These are phyloP conservation scores for Anisodus acutangulus DNA, from an alignment of 257 asterid genomes.

Conservation along the genomic window DNA sequence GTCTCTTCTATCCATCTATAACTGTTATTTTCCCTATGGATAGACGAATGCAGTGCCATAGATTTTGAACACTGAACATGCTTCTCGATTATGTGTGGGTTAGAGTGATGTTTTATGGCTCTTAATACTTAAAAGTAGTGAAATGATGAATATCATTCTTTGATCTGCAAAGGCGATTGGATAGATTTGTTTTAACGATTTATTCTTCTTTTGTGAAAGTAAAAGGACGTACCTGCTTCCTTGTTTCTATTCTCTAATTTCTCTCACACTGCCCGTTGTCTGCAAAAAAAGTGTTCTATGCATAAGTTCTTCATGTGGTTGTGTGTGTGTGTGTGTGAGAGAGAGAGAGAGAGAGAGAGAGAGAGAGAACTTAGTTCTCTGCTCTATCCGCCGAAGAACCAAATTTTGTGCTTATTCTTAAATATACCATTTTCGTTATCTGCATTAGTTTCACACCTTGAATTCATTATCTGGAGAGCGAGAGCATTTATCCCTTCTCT, in stretches of 20 bases:
- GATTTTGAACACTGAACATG: slow-evolving; percentile 6
- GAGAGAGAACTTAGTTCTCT: not conserved
- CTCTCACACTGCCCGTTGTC: not conserved
- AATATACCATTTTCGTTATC: not conserved
- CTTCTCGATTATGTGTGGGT: not conserved
- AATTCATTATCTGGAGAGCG: not conserved
- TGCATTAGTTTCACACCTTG: slow-evolving; percentile 4
- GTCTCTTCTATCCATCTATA: slow-evolving; percentile 1
- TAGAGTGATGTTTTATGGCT: slow-evolving; percentile 5
- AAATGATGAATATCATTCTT: not conserved
- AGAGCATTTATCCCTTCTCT: not conserved
- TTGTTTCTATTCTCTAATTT: not conserved
- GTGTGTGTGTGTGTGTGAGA: not conserved
- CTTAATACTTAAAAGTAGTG: not conserved
- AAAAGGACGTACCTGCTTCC: slow-evolving; percentile 9
- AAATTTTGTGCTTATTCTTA: not conserved
- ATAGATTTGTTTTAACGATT: not conserved
- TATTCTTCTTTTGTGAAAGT: slow-evolving; percentile 16
- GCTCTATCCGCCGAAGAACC: not conserved
- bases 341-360: not conserved
- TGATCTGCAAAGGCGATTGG: not conserved
- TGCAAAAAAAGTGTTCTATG: not conserved
- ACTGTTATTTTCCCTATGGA: not conserved
- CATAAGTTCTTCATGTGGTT: not conserved
- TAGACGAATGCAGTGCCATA: slow-evolving; percentile 12